A percentile compares a stretch with the other conserved stretches of the same genome.
Evolutionary conservation across 495 filamentous ascomycete species (phyloP).

Genomic region (Penicillium lividum): DNA sequence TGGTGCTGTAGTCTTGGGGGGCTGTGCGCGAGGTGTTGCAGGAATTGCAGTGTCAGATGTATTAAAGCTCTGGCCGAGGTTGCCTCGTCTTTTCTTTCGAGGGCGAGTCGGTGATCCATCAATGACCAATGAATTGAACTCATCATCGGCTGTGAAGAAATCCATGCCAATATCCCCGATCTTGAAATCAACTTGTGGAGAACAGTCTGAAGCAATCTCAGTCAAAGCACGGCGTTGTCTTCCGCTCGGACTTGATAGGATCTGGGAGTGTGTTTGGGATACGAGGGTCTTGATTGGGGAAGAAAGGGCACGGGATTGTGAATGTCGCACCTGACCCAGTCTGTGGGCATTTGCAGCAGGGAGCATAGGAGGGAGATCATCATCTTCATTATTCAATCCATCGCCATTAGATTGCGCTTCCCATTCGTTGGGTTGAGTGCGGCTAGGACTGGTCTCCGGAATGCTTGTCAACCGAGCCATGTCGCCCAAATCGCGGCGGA

Average conservation of each 20-base stretch:
- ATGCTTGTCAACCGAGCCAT: constrained; percentile 37
- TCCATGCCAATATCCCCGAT: constrained; percentile 43
- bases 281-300: constrained; percentile 35
- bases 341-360: constrained; percentile 20
- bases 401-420: constrained; percentile 31
- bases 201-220: constrained; percentile 48
- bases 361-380: constrained; percentile 44
- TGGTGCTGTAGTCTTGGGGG: constrained; percentile 21
- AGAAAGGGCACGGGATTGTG: constrained; percentile 26
- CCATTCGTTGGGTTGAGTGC: constrained; percentile 28
- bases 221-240: constrained; percentile 45
- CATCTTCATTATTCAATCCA: constrained; percentile 40
- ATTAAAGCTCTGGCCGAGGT: constrained; percentile 32
- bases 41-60: constrained; percentile 38
- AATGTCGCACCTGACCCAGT: constrained; percentile 25
- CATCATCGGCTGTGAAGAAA: constrained; percentile 46
- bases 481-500: constrained; percentile 28
- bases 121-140: constrained; percentile 36
- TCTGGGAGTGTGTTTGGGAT: constrained; percentile 27
- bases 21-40: constrained; percentile 29
- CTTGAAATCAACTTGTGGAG: constrained; percentile 37
- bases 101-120: constrained; percentile 39
- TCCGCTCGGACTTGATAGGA: constrained; percentile 45
- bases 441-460: constrained; percentile 45
- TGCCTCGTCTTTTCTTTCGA: constrained; percentile 43